Percentiles rank a stretch among this genome's conserved stretches.
Evolutionary conservation across 306 rosid genomes (phyloP).

Genomic region (Luffa acutangula): DNA sequence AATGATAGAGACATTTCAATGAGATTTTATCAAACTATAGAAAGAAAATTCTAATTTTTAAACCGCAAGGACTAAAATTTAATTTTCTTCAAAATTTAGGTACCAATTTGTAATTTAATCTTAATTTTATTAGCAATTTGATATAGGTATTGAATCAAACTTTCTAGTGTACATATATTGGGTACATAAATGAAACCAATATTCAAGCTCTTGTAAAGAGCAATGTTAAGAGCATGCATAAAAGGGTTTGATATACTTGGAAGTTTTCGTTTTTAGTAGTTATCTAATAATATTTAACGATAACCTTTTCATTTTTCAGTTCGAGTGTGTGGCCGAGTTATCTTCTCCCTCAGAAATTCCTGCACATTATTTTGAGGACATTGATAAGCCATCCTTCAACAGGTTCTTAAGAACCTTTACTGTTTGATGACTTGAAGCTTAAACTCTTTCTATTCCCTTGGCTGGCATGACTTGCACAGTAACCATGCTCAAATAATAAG

Average conservation of each 20-base stretch:
- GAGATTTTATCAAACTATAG: too few relatives aligned
- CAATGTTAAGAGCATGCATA: too few relatives aligned
- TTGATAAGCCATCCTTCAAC: slow-evolving; percentile 6
- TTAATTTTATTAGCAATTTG: not conserved
- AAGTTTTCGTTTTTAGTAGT: not conserved
- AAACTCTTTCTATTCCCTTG: not conserved
- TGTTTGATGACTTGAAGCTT: not conserved
- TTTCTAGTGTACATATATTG: not conserved
- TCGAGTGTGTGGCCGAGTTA: slow-evolving; percentile 16
- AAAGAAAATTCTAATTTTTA: too few relatives aligned
- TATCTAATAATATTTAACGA: not conserved
- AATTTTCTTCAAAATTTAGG: too few relatives aligned
- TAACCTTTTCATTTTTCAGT: slow-evolving; percentile 17
- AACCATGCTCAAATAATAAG: slow-evolving; percentile 3
- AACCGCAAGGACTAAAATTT: too few relatives aligned
- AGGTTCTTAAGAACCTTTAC: not conserved
- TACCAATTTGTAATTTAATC: too few relatives aligned
- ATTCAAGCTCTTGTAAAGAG: not conserved
- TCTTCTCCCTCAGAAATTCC: slow-evolving; percentile 26
- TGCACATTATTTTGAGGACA: slow-evolving; percentile 26
- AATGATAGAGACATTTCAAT: too few relatives aligned
- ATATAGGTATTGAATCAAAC: not conserved
- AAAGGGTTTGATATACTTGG: not conserved
- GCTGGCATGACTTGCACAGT: slow-evolving; percentile 4
- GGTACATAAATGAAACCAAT: not conserved